phyloP scores from a whole-genome alignment of 2,329 filamentous ascomycete species.

The Thelonectria rubi region DNA sequence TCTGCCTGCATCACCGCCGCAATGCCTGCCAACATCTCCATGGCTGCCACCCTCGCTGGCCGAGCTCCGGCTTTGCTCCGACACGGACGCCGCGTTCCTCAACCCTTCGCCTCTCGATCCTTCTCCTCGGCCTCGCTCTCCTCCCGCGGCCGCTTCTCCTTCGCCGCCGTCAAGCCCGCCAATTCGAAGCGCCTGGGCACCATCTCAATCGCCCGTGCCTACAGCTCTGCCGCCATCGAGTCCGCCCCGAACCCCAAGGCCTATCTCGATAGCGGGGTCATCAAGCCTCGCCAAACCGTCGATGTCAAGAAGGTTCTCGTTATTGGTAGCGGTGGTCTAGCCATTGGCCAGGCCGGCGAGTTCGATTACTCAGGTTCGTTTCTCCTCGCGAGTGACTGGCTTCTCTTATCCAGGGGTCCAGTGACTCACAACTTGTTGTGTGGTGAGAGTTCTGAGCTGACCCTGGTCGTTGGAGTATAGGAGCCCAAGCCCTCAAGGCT shows the following conservation, averaged over 20 bases:
- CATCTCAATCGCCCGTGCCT: conserved; percentile 54
- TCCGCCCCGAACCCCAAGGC: conserved; percentile 83
- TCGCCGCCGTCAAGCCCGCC: conserved; percentile 43
- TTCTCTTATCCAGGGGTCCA: background rate
- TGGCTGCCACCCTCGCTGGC: conserved; percentile 59
- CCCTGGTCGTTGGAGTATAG: conserved; percentile 56
- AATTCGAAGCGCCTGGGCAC: conserved; percentile 58
- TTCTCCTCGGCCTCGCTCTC: conserved; percentile 53
- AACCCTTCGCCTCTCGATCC: conserved; percentile 54
- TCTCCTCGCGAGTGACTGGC: background rate
- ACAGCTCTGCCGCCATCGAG: conserved; percentile 62
- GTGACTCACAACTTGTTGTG: conserved; percentile 28
- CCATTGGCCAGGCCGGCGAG: conserved; percentile 97
- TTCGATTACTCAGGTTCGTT: conserved; percentile 96
- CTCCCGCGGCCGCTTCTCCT: conserved; percentile 35
- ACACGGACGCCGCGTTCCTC: conserved; percentile 60
- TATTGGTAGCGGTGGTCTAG: conserved; percentile 93
- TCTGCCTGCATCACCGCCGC: conserved; percentile 43
- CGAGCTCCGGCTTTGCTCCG: conserved; percentile 67
- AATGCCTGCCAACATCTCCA: conserved; percentile 53
- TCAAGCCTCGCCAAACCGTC: conserved; percentile 81
- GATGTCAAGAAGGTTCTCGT: conserved; percentile 97
- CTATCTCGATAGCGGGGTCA: conserved; percentile 87
- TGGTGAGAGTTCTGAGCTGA: conserved; percentile 32
- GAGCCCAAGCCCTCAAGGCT: conserved; percentile 95